Evolutionary conservation across 2,329 filamentous ascomycete species (phyloP).

Genomic region (Curvularia sp.): DNA sequence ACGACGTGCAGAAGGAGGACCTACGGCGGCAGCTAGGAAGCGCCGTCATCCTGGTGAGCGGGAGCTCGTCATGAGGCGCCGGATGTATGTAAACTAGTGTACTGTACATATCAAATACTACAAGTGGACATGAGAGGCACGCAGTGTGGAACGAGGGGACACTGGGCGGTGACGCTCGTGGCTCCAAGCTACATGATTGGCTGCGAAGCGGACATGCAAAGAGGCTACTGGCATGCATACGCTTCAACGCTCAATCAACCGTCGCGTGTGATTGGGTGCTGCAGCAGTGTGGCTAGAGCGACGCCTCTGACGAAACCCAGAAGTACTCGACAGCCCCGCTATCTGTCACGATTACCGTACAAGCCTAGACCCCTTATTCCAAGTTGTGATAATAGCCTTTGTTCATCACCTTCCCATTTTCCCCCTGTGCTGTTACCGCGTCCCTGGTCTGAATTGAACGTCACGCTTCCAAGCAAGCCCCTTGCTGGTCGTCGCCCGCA

Average conservation of each 20-base stretch:
- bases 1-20: conserved; percentile 95
- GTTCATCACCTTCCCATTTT: not conserved
- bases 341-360: not conserved
- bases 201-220: not conserved
- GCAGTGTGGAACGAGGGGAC: not conserved
- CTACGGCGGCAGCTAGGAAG: conserved; percentile 86
- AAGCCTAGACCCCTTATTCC: conserved; percentile 1
- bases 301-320: conserved; percentile 22
- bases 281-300: not conserved
- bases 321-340: conserved; percentile 18
- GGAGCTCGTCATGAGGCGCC: conserved; percentile 23
- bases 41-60: conserved; percentile 76
- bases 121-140: not conserved
- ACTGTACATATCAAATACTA: not conserved
- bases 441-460: not conserved
- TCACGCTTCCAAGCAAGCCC: not conserved
- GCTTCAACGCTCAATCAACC: not conserved
- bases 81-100: not conserved
- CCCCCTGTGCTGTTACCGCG: not conserved
- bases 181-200: not conserved
- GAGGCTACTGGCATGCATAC: not conserved
- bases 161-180: not conserved
- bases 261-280: conserved; percentile 18
- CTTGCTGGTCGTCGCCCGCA: not conserved
- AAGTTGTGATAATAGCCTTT: not conserved